These are phyloP conservation scores for Lizanozyma gosingica DNA, from an alignment of 1,139 yeast genomes.

Conservation along the genomic window DNA sequence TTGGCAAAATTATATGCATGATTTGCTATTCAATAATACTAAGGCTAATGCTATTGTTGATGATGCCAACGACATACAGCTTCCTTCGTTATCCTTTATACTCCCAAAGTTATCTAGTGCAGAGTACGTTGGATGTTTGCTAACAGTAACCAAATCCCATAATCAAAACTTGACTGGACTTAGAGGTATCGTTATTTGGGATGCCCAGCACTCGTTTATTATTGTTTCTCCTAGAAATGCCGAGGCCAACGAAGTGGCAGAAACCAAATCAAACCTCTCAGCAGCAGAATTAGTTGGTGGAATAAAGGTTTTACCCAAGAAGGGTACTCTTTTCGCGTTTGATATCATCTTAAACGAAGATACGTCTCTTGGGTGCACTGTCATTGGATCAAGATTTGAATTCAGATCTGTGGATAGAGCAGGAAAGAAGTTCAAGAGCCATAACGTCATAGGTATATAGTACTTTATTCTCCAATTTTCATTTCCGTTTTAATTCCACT, in stretches of 20 bases:
- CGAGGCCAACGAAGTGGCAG: slow-evolving; percentile 25
- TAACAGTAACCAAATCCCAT: slow-evolving; percentile 50
- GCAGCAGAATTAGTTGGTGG: slow-evolving; percentile 40
- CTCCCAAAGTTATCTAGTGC: slow-evolving; percentile 63
- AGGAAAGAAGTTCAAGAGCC: slow-evolving; percentile 77
- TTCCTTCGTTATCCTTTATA: slow-evolving; percentile 22
- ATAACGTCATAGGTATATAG: slow-evolving; percentile 29
- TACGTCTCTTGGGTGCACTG: slow-evolving; percentile 46
- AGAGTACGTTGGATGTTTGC: slow-evolving; percentile 72
- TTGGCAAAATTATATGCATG: slow-evolving; percentile 56
- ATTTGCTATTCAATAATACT: slow-evolving; percentile 32
- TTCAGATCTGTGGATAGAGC: slow-evolving; percentile 76
- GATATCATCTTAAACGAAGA: slow-evolving; percentile 31
- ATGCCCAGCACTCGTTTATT: slow-evolving; percentile 68
- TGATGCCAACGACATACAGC: background rate
- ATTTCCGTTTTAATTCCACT: background rate
- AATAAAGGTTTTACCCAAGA: slow-evolving; percentile 48
- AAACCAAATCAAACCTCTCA: slow-evolving; percentile 9
- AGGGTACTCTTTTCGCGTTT: slow-evolving; percentile 50
- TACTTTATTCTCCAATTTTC: too few species aligned
- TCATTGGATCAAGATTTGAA: slow-evolving; percentile 74
- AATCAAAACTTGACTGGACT: slow-evolving; percentile 56
- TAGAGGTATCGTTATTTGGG: slow-evolving; percentile 80
- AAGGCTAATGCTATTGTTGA: slow-evolving; percentile 10
- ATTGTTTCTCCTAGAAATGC: slow-evolving; percentile 44